phyloP scores from a whole-genome alignment of 441 rosid genomes.

The Erodium moschatum region DNA sequence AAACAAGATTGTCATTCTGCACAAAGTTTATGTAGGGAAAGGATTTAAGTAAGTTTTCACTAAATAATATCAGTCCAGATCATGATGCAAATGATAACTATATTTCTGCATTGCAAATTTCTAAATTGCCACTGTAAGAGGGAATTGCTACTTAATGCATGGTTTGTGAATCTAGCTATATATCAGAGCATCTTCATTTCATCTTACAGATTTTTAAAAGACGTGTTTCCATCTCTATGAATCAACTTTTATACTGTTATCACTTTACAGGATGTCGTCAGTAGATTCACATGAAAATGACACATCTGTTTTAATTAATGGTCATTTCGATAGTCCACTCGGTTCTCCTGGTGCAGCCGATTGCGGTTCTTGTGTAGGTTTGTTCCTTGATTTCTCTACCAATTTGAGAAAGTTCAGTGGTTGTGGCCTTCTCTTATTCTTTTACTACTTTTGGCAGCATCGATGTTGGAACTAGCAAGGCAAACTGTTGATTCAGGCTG shows the following conservation, averaged over 20 bases:
- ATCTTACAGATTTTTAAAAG: not conserved
- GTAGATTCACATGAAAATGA: constrained; percentile 48
- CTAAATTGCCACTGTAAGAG: not conserved
- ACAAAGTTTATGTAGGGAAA: not conserved
- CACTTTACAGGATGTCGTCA: constrained; percentile 65
- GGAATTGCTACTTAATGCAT: not conserved
- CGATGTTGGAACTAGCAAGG: constrained; percentile 86
- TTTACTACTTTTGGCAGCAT: constrained; percentile 41
- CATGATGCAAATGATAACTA: constrained; percentile 1
- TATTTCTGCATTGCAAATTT: constrained; percentile 2
- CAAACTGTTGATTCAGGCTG: constrained; percentile 71
- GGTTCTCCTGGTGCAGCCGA: constrained; percentile 98
- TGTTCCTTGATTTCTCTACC: constrained; percentile 25
- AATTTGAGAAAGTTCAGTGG: constrained; percentile 11
- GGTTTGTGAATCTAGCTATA: not conserved
- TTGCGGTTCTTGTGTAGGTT: constrained; percentile 97
- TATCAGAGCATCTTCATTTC: not conserved
- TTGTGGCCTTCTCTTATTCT: constrained; percentile 10
- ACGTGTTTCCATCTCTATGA: constrained; percentile 4
- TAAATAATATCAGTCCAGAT: not conserved
- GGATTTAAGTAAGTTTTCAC: not conserved
- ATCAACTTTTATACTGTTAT: constrained; percentile 12
- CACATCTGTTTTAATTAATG: constrained; percentile 81
- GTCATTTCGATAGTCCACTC: constrained; percentile 85
- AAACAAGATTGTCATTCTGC: not conserved